Evolutionary conservation across 2,329 filamentous ascomycete genomes (phyloP).

Genomic region (Trichoderma semiorbis): DNA sequence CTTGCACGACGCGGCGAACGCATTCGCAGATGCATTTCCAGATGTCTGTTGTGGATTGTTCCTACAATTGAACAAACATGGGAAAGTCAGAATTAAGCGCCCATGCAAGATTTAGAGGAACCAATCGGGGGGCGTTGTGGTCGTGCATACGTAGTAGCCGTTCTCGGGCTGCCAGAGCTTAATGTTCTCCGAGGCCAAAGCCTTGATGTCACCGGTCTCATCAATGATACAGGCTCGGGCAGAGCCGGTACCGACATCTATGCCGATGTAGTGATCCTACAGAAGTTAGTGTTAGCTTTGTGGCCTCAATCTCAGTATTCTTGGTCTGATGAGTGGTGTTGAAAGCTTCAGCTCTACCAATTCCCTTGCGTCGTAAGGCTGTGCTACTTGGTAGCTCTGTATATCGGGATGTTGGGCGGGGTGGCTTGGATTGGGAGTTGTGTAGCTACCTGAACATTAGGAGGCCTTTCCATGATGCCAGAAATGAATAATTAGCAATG

Average conservation of each 20-base stretch:
- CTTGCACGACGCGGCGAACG: constrained; percentile 75
- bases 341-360: background rate
- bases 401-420: background rate
- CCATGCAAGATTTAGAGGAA: background rate
- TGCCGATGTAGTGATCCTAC: constrained; percentile 68
- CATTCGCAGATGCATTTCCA: constrained; percentile 92
- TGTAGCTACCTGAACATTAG: constrained; percentile 31
- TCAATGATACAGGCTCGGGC: constrained; percentile 96
- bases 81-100: background rate
- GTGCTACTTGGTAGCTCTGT: background rate
- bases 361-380: background rate
- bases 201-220: constrained; percentile 80
- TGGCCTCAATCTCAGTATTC: background rate
- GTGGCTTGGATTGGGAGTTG: background rate
- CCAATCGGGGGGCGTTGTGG: background rate
- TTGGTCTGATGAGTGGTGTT: background rate
- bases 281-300: background rate
- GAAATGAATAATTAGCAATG: constrained; percentile 22
- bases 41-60: constrained; percentile 97
- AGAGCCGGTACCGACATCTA: constrained; percentile 95
- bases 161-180: constrained; percentile 75
- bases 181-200: constrained; percentile 70
- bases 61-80: constrained; percentile 43
- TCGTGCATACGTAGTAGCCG: constrained; percentile 64
- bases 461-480: constrained; percentile 32